A percentile compares a stretch with the other conserved stretches of the same genome.
Conservation (phyloP, 805 yeast genomes). For the Candida oleophila region DNA sequence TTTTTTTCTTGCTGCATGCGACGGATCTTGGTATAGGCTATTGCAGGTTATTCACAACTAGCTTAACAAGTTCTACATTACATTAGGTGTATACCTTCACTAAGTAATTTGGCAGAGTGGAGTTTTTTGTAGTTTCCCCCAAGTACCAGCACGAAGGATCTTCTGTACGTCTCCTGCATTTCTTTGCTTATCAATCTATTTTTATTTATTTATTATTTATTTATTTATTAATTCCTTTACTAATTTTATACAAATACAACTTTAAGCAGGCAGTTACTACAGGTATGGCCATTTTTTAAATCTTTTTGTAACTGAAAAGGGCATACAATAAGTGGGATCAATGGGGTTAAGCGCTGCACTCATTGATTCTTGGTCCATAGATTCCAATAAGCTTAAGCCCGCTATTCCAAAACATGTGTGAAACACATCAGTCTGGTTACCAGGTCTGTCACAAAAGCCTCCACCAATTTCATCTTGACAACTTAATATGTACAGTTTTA, state of each 20-base stretch:
- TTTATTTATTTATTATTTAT: constrained; percentile 3
- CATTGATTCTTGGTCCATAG: constrained; percentile 31
- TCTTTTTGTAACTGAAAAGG: constrained; percentile 43
- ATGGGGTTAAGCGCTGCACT: constrained; percentile 31
- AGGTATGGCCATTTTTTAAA: constrained; percentile 28
- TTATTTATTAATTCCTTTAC: constrained; percentile 33
- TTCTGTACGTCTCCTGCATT: not conserved
- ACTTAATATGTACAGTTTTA: constrained; percentile 64
- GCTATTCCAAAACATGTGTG: constrained; percentile 91
- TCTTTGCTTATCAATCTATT: not conserved
- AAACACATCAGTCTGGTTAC: constrained; percentile 86
- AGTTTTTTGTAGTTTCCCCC: too few species aligned
- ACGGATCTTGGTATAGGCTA: not conserved
- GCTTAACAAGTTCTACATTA: not conserved
- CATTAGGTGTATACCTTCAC: too few species aligned
- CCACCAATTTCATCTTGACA: constrained; percentile 81
- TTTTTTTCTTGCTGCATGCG: not conserved
- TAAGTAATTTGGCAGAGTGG: too few species aligned
- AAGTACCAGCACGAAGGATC: too few species aligned
- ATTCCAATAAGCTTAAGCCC: constrained; percentile 77
- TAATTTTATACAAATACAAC: constrained; percentile 21
- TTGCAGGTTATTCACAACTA: not conserved
- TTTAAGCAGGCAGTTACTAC: too few species aligned
- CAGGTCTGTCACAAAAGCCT: constrained; percentile 91
- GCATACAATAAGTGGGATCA: constrained; percentile 89